Evolutionary conservation across 148 eudicot genomes (phyloP), one percentile per base, ranked within the genome.

Genomic region (Oxyria digyna): DNA sequence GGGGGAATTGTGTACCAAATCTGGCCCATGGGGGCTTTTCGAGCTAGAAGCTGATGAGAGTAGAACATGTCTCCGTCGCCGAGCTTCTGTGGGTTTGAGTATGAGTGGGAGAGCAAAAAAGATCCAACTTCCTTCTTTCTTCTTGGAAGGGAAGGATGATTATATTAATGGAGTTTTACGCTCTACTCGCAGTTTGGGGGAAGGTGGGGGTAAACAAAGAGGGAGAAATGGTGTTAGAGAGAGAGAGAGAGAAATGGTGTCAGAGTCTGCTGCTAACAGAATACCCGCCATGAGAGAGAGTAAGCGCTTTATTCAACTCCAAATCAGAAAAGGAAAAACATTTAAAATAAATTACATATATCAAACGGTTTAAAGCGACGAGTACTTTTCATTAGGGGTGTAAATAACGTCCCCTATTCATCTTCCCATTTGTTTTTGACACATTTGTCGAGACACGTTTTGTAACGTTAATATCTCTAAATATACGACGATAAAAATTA

Each of bases 11-110:
- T 55, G 62, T 67, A 94, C 98, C 98, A 94, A 82, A 94, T 90
- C 68, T 94, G 98, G 2, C 98, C 98, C 5, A 94, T 84, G 0
- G 98, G 91, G 74, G 86, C 89, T 81, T 91, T 91, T 12, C 91
- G 87, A 83, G 96, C 96, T 0, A 91, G 85, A 0, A 88, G 79
- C 79, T 86, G 91, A 40, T 82, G 97, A 43, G 97, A 91, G 85
- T 85, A 88, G 72, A 91, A 91, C 97, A 91, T 91, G 15, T 45
- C 18, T 9, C 50, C 71, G 38, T 67, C 42, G 46, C 27, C 9
- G 69, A 38, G 21, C 8, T 54, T 62, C 27, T 7, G 43, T 26
- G 41, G 66, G 13, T 26, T 35, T 38, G 20, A 41, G 73, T 3
- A 62, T 6, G 50, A 20, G 74, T 42, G 59, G 15, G 74, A 69